Evolutionary conservation across 169 alveolate genomes (phyloP).

Genomic region (Plasmodium coatneyi): DNA sequence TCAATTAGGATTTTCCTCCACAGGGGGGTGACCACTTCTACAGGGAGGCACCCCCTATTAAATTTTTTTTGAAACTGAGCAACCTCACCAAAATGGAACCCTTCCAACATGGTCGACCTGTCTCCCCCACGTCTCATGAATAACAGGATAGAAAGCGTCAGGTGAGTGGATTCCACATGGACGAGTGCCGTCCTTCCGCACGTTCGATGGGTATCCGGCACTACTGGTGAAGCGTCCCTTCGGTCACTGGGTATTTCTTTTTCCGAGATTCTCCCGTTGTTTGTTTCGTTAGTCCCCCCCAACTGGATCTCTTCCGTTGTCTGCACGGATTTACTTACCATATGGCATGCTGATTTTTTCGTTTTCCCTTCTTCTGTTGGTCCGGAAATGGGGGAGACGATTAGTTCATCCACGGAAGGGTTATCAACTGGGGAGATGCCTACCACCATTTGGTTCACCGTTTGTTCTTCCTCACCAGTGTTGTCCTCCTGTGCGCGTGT

Average conservation of each 20-base stretch:
- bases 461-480: neutral
- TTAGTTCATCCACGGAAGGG: neutral
- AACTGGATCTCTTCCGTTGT: neutral
- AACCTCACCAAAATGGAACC: neutral
- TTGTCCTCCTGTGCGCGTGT: neutral
- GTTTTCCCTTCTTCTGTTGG: neutral
- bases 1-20: neutral
- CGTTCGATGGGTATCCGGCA: neutral
- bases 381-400: neutral
- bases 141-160: neutral
- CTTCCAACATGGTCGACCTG: neutral
- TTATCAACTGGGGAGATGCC: neutral
- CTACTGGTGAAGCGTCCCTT: neutral
- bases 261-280: neutral
- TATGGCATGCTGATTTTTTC: neutral
- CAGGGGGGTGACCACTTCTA: neutral
- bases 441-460: neutral
- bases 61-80: neutral
- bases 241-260: neutral
- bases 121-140: neutral
- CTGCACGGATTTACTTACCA: neutral
- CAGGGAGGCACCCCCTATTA: neutral
- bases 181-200: neutral
- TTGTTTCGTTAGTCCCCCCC: neutral
- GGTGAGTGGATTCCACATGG: neutral